A percentile compares a stretch with the other conserved stretches of the same genome.
phyloP scores from a whole-genome alignment of 495 filamentous ascomycete genomes.

The Penicillium maclennaniae region DNA sequence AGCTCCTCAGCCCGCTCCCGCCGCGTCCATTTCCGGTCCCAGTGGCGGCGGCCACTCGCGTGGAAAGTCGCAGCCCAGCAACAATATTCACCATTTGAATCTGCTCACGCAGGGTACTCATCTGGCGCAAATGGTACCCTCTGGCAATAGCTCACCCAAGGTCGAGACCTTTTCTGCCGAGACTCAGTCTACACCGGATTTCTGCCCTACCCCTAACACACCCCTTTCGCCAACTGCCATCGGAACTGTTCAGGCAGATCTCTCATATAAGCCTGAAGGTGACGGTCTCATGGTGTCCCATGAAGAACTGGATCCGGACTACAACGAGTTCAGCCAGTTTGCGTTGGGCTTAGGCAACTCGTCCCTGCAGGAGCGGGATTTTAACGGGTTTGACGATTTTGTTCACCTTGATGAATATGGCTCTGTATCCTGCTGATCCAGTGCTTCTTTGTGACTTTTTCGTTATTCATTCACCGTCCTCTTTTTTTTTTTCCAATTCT shows the following conservation, averaged over 20 bases:
- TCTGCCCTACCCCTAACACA: conserved; percentile 37
- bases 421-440: conserved; percentile 26
- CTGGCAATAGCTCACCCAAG: conserved; percentile 18
- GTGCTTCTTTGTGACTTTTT: conserved; percentile 1
- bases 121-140: conserved; percentile 14
- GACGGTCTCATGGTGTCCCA: conserved; percentile 26
- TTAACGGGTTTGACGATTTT: conserved; percentile 35
- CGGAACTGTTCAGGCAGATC: conserved; percentile 2
- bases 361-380: conserved; percentile 20
- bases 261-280: conserved; percentile 11
- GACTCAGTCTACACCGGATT: conserved; percentile 34
- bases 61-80: conserved; percentile 25
- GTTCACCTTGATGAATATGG: conserved; percentile 34
- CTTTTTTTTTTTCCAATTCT: conserved; percentile 1
- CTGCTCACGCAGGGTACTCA: conserved; percentile 26
- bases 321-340: conserved; percentile 39
- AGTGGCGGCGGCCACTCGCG: conserved; percentile 21
- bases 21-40: conserved; percentile 21
- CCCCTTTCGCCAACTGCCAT: conserved; percentile 31
- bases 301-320: conserved; percentile 29
- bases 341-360: conserved; percentile 30
- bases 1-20: conserved; percentile 6
- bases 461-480: conserved; percentile 8
- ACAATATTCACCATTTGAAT: conserved; percentile 21
- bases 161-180: conserved; percentile 26